These are phyloP conservation scores for Carex littledalei DNA, from an alignment of 176 grass and related monocot genomes.

Conservation along the genomic window DNA sequence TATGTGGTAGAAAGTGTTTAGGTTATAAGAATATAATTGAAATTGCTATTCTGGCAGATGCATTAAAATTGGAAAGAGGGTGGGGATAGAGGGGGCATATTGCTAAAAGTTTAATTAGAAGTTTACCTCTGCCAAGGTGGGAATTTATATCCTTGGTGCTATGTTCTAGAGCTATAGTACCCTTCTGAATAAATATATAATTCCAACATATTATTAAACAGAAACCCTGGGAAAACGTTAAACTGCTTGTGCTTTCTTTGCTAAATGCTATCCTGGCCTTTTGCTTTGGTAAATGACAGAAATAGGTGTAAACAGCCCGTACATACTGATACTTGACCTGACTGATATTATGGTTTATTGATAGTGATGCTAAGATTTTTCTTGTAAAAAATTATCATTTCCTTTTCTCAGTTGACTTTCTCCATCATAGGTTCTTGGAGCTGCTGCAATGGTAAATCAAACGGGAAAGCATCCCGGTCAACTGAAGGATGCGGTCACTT, in stretches of 20 bases:
- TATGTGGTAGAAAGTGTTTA: slow-evolving; percentile 28
- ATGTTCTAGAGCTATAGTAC: neutral
- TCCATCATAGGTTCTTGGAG: slow-evolving; percentile 66
- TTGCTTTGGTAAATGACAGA: neutral
- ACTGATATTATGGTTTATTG: neutral
- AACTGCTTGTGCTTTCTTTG: neutral
- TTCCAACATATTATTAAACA: neutral
- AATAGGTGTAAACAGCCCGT: neutral
- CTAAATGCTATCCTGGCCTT: neutral
- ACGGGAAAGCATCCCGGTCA: slow-evolving; percentile 85
- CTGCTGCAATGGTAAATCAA: slow-evolving; percentile 85
- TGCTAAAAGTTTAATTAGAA: neutral
- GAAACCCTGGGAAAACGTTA: too few species aligned
- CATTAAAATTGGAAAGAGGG: neutral
- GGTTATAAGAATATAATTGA: neutral
- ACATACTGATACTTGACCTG: neutral
- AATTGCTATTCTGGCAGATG: neutral
- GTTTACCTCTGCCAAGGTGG: neutral
- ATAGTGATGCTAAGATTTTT: neutral
- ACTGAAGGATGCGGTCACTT: slow-evolving; percentile 93
- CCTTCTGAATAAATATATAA: neutral
- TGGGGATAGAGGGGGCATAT: neutral
- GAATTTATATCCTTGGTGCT: neutral
- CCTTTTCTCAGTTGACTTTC: neutral
- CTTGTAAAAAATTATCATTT: neutral